phyloP scores from a whole-genome alignment of 257 asterid genomes.

The Solanum raphanifolium region DNA sequence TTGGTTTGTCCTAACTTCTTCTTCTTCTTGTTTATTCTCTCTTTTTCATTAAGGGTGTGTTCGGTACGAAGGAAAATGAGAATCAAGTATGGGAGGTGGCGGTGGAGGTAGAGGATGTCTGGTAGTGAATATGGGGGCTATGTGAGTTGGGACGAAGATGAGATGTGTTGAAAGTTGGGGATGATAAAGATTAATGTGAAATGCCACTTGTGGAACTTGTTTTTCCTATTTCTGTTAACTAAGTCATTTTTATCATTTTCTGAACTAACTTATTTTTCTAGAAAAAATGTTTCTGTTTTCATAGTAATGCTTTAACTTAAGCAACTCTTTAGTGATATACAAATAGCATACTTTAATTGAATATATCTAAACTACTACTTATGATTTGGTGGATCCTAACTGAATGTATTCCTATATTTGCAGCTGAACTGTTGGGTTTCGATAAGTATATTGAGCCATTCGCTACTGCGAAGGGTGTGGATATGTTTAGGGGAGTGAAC shows the following conservation, averaged over 20 bases:
- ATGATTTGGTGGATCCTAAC: background rate
- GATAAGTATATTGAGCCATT: background rate
- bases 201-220: rapidly evolving
- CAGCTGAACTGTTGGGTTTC: conserved; percentile 7
- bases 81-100: too few relatives aligned
- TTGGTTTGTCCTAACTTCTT: conserved; percentile 12
- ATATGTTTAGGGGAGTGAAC: background rate
- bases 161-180: background rate
- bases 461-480: background rate
- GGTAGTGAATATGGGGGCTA: background rate
- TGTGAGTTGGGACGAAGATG: background rate
- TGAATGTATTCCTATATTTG: background rate
- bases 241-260: too few relatives aligned
- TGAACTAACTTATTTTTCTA: too few relatives aligned
- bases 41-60: too few relatives aligned
- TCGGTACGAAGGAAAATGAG: too few relatives aligned
- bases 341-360: background rate
- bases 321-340: background rate
- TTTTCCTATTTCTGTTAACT: background rate
- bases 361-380: background rate
- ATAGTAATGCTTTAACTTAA: background rate
- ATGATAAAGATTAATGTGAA: background rate
- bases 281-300: too few relatives aligned
- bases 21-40: background rate
- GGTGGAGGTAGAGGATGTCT: background rate